phyloP scores from a whole-genome alignment of 2,329 filamentous ascomycete genomes.

The Gremmenia infestans region DNA sequence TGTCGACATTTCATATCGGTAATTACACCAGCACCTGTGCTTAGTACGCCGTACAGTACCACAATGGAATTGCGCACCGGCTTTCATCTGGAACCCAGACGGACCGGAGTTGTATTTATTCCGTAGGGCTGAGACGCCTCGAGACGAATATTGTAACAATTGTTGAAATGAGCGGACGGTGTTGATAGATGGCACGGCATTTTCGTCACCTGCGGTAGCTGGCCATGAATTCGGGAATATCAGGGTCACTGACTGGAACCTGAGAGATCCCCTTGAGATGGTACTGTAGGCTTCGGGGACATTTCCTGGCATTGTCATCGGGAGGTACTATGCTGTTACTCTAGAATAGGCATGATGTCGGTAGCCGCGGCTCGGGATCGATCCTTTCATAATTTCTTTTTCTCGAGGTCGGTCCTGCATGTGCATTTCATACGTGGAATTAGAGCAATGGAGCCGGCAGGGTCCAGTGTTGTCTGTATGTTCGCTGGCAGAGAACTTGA shows the following conservation, averaged over 20 bases:
- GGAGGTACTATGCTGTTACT: not conserved
- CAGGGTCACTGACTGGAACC: too few species aligned
- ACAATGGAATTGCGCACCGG: not conserved
- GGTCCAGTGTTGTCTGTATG: not conserved
- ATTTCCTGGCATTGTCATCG: not conserved
- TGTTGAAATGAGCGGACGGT: not conserved
- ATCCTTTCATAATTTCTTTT: not conserved
- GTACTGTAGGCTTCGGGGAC: not conserved
- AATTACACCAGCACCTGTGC: not conserved
- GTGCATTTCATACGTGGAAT: not conserved
- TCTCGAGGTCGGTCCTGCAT: not conserved
- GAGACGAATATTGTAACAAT: not conserved
- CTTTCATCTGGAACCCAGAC: not conserved
- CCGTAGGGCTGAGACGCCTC: conserved; percentile 10
- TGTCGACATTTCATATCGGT: not conserved
- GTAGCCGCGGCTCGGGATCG: conserved; percentile 2
- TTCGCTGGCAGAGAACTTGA: not conserved
- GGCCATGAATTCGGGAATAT: too few species aligned
- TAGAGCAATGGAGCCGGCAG: not conserved
- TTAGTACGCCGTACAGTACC: not conserved
- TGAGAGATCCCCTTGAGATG: too few species aligned
- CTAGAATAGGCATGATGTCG: not conserved
- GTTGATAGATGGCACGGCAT: not conserved
- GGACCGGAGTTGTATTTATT: not conserved
- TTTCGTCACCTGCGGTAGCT: not conserved